Conservation (phyloP, 305 asterid genomes). For the Coffea humblotiana region DNA sequence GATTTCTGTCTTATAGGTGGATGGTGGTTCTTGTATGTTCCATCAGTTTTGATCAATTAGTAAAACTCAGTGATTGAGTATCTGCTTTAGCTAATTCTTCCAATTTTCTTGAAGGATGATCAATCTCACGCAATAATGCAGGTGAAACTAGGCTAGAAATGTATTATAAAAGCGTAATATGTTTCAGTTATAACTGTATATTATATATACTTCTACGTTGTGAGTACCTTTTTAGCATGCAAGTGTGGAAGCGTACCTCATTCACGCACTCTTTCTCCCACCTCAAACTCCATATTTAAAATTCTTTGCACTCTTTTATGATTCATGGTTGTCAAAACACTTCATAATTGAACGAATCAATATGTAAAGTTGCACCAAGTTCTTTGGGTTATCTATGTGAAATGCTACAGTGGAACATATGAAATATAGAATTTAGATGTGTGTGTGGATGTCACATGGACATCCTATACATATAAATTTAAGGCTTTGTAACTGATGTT, state of each 20-base stretch:
- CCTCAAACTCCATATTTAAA: neutral
- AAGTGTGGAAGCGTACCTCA: neutral
- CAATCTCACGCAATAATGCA: neutral
- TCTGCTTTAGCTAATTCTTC: neutral
- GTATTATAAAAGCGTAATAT: neutral
- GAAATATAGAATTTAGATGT: neutral
- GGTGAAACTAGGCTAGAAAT: neutral
- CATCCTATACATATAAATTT: neutral
- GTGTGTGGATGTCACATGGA: neutral
- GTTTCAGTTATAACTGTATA: neutral
- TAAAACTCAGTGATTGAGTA: neutral
- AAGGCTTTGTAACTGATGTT: neutral
- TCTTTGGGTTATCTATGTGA: neutral
- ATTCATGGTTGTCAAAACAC: neutral
- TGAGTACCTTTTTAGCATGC: neutral
- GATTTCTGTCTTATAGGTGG: constrained; percentile 5
- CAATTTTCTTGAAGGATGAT: constrained; percentile 6
- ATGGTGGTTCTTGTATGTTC: neutral
- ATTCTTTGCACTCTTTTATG: neutral
- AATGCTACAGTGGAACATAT: neutral
- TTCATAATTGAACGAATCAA: neutral
- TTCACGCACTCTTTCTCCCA: neutral
- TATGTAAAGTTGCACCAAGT: neutral
- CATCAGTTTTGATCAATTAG: neutral
- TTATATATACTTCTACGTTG: neutral